Evolutionary conservation across 1,284 basidiomycete genomes (phyloP).

Genomic region (Ceratobasidium papillatum): DNA sequence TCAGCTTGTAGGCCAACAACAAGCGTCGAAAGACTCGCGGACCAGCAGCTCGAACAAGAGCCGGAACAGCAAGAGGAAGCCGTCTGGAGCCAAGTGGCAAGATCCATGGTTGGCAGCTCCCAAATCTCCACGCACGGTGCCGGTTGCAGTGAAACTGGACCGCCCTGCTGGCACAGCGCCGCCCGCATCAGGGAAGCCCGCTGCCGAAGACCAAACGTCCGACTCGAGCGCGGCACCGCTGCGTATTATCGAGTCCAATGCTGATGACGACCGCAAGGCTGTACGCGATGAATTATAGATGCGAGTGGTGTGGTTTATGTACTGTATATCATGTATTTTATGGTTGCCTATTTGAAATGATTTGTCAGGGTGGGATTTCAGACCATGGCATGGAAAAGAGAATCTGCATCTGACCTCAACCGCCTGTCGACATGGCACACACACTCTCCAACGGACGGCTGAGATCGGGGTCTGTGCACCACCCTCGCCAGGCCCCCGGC

Average conservation of each 20-base stretch:
- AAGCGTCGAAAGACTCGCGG: conserved; percentile 7
- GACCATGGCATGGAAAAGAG: not conserved
- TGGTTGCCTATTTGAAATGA: conserved; percentile 12
- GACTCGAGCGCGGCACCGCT: conserved; percentile 20
- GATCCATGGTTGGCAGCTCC: conserved; percentile 29
- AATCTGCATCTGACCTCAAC: conserved; percentile 2
- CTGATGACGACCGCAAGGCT: conserved; percentile 9
- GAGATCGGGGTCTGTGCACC: conserved; percentile 8
- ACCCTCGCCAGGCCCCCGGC: conserved; percentile 12
- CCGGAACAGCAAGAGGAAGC: conserved; percentile 15
- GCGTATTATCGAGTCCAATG: not conserved
- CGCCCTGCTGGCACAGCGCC: not conserved
- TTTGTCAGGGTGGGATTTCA: conserved; percentile 10
- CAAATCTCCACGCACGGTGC: conserved; percentile 10
- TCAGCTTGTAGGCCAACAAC: conserved; percentile 4
- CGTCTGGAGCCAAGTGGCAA: conserved; percentile 9
- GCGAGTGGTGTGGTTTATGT: not conserved
- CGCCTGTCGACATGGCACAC: conserved; percentile 9
- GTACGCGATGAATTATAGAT: not conserved
- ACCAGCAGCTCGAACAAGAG: conserved; percentile 7
- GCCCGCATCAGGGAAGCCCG: not conserved
- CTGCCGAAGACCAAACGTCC: conserved; percentile 10
- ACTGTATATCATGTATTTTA: not conserved
- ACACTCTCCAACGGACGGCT: conserved; percentile 26
- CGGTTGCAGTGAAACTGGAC: conserved; percentile 11